Conservation (phyloP, 2,329 filamentous ascomycete species). For the Metarhizium guizhouense region DNA sequence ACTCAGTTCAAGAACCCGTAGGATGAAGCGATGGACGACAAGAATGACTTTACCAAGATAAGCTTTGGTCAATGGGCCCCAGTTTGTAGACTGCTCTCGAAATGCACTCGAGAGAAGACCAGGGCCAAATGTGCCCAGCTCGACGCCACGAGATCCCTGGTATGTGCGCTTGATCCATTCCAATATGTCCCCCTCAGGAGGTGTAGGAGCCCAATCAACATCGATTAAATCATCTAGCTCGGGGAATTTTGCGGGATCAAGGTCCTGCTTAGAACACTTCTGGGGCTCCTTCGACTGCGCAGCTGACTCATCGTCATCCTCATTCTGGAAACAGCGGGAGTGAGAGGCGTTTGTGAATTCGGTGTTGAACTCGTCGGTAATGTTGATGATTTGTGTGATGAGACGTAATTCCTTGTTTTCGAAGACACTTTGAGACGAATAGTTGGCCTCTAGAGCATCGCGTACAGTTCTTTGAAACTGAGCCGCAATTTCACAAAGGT, state of each 20-base stretch:
- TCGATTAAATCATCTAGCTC: slow-evolving; percentile 6
- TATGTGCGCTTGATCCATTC: slow-evolving; percentile 16
- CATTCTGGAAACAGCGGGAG: not conserved
- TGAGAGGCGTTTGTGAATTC: not conserved
- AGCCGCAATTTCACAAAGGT: not conserved
- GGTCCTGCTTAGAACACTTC: not conserved
- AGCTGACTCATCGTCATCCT: too few relatives aligned
- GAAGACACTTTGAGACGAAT: not conserved
- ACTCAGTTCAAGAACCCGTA: slow-evolving; percentile 27
- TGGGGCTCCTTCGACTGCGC: not conserved
- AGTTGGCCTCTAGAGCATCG: not conserved
- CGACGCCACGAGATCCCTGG: slow-evolving; percentile 3
- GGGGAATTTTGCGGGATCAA: not conserved
- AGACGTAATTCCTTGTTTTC: not conserved
- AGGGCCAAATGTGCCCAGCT: slow-evolving; percentile 20
- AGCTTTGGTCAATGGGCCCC: slow-evolving; percentile 35
- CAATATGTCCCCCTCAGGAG: not conserved
- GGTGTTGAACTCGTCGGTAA: not conserved
- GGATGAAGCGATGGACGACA: slow-evolving; percentile 44
- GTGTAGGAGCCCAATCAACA: not conserved
- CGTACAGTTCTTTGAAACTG: slow-evolving; percentile 1
- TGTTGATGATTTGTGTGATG: slow-evolving; percentile 1
- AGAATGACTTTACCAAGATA: slow-evolving; percentile 44
- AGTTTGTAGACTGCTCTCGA: slow-evolving; percentile 44
- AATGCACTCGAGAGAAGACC: slow-evolving; percentile 36